phyloP scores from a whole-genome alignment of 2,329 filamentous ascomycete genomes.

The Colletotrichum echinochloae region DNA sequence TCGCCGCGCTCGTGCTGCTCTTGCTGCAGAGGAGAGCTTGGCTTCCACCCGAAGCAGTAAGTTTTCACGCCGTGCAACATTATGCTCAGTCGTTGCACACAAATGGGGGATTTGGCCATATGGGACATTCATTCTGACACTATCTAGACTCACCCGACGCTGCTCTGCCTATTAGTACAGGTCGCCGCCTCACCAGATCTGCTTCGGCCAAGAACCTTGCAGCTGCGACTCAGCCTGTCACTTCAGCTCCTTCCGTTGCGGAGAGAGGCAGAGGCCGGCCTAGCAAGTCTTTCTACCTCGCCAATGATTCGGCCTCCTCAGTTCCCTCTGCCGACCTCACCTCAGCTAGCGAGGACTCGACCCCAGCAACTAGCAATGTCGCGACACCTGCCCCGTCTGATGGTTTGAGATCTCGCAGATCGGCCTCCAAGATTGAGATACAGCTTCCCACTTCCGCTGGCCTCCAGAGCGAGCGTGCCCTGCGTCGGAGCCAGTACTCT shows the following conservation, averaged over 20 bases:
- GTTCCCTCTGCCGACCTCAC: slow-evolving; percentile 49
- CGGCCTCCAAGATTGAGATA: slow-evolving; percentile 51
- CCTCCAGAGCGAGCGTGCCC: slow-evolving; percentile 58
- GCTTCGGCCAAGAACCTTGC: slow-evolving; percentile 36
- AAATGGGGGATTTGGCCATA: neutral
- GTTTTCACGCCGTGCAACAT: neutral
- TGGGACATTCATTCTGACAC: neutral
- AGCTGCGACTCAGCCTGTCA: neutral
- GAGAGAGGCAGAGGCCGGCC: slow-evolving; percentile 48
- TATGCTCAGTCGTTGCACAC: neutral
- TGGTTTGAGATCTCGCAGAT: slow-evolving; percentile 40
- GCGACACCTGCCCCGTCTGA: slow-evolving; percentile 53
- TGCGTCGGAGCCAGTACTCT: slow-evolving; percentile 63
- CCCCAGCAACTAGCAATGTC: slow-evolving; percentile 57
- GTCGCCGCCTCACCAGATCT: slow-evolving; percentile 38
- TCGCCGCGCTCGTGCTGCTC: slow-evolving; percentile 26
- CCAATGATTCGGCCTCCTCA: slow-evolving; percentile 51
- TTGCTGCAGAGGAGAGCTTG: slow-evolving; percentile 21
- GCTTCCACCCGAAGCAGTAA: slow-evolving; percentile 32
- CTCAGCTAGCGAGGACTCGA: slow-evolving; percentile 55
- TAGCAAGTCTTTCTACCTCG: slow-evolving; percentile 43
- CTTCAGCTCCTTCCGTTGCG: slow-evolving; percentile 24
- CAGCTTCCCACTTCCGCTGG: slow-evolving; percentile 47
- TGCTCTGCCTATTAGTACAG: neutral
- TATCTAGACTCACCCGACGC: slow-evolving; percentile 19